Base-by-base conservation (phyloP, 2,329 filamentous ascomycete species). In the Stagonosporopsis tanaceti region DNA sequence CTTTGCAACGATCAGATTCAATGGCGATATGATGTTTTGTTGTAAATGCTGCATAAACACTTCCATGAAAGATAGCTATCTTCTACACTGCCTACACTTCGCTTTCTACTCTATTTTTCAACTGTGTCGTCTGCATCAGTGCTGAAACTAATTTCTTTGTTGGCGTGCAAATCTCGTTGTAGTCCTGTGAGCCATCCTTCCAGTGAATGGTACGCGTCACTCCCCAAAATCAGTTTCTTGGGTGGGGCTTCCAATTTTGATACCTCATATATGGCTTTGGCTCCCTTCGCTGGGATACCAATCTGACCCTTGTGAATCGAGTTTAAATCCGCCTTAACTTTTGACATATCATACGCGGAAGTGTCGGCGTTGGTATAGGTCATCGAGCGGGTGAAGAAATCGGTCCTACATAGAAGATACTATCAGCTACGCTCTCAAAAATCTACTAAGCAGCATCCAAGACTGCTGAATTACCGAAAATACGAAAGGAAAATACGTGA, bases 321-420 rank as follows among this genome's bases (percentile, higher is more conserved):
- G 6, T 47, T 12, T 14, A 47, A 32, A 38, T 38, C 11, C 2
- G 32, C 20, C 32, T 47, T 47, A 32, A 47, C 45, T 47, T 47
- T 47, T 17, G 45, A 38, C 45, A 47, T 47, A 24, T 47, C 34
- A 24, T 47, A 47, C 38, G 32, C 45, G n/a, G 45, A 27, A 35
- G 45, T 37, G 32, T 34, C 34, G 3, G 45, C 17, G 45, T 47
- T 27, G 22, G 45, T 47, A 12, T 47, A 47, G 20, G 34, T 47
- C 45, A 47, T 47, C 22, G 45, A 47, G 15, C 45, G 45, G 22
- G 45, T 47, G 22, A 47, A 47, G 15, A 47, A 47, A 27, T 47
- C 45, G 24, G 45, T 47, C 45, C 45, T 47, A 28, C 5, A 12
- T 47, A 20, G 6, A 17, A 25, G 41, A 25, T 27, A 37, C n/a